Evolutionary conservation across 2,329 filamentous ascomycete species (phyloP).

Genomic region (Ophiocordyceps robertsii): DNA sequence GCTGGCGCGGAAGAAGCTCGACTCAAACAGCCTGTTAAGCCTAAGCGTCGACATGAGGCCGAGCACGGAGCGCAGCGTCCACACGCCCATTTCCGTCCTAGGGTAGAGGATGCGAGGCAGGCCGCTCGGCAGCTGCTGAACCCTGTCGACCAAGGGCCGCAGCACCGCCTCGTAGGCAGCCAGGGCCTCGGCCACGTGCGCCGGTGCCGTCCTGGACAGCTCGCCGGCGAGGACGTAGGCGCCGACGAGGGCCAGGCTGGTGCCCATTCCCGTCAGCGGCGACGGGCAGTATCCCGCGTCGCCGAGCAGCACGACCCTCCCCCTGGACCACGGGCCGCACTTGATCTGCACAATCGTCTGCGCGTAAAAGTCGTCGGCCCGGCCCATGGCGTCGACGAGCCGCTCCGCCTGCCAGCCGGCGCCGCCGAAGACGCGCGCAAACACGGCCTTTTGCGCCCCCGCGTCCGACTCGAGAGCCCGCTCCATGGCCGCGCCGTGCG

Average conservation of each 20-base stretch:
- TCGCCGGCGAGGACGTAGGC: constrained; percentile 39
- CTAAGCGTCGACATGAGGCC: not conserved
- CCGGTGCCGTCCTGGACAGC: constrained; percentile 14
- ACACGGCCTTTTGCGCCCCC: constrained; percentile 7
- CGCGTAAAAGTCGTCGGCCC: constrained; percentile 30
- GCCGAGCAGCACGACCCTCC: constrained; percentile 32
- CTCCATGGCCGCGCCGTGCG: constrained; percentile 9
- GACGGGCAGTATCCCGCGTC: constrained; percentile 32
- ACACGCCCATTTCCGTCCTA: not conserved
- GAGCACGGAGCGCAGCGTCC: not conserved
- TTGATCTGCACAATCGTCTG: constrained; percentile 28
- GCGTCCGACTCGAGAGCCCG: constrained; percentile 8
- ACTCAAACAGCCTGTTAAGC: not conserved
- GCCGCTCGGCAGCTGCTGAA: not conserved
- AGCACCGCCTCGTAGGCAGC: constrained; percentile 25
- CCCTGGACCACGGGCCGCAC: constrained; percentile 19
- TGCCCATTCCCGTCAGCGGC: constrained; percentile 31
- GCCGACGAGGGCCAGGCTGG: constrained; percentile 26
- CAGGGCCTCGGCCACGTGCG: constrained; percentile 17
- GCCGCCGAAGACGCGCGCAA: not conserved
- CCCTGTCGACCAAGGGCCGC: constrained; percentile 19
- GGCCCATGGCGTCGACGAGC: constrained; percentile 19
- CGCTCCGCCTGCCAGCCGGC: constrained; percentile 29
- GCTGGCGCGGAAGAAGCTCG: not conserved
- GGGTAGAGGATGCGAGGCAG: not conserved